Conservation (phyloP, 176 grass and related monocot genomes). For the Aegilops bicornis region DNA sequence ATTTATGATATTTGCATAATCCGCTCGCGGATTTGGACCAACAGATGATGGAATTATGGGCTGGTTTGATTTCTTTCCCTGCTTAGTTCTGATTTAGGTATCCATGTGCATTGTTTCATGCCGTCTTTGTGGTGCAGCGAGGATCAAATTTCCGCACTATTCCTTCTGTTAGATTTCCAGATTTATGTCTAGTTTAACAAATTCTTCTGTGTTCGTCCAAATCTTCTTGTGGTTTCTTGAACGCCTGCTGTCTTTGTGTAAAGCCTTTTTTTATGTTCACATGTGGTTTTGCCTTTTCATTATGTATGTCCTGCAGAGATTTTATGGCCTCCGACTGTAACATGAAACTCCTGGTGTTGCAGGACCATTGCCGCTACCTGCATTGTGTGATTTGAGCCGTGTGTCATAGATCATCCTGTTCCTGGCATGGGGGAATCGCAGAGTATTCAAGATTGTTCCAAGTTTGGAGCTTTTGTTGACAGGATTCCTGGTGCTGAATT, state of each 20-base stretch:
- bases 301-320: conserved; percentile 4
- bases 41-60: not conserved
- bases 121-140: not conserved
- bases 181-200: not conserved
- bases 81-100: not conserved
- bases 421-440: conserved; percentile 34
- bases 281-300: conserved; percentile 26
- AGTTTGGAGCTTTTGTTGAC: conserved; percentile 27
- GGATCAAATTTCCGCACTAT: conserved; percentile 11
- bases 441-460: conserved; percentile 19
- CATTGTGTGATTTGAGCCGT: conserved; percentile 31
- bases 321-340: conserved; percentile 9
- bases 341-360: conserved; percentile 17
- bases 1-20: not conserved
- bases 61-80: not conserved
- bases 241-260: conserved; percentile 9
- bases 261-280: conserved; percentile 35
- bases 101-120: not conserved
- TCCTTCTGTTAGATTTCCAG: not conserved
- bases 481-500: conserved; percentile 10
- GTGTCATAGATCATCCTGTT: not conserved
- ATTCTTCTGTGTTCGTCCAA: not conserved
- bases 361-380: conserved; percentile 34
- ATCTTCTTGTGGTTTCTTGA: conserved; percentile 27
- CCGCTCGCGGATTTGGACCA: not conserved